A percentile compares a stretch with the other conserved stretches of the same genome.
Evolutionary conservation across 441 rosid species (phyloP).

Genomic region (Populus trichocarpa): DNA sequence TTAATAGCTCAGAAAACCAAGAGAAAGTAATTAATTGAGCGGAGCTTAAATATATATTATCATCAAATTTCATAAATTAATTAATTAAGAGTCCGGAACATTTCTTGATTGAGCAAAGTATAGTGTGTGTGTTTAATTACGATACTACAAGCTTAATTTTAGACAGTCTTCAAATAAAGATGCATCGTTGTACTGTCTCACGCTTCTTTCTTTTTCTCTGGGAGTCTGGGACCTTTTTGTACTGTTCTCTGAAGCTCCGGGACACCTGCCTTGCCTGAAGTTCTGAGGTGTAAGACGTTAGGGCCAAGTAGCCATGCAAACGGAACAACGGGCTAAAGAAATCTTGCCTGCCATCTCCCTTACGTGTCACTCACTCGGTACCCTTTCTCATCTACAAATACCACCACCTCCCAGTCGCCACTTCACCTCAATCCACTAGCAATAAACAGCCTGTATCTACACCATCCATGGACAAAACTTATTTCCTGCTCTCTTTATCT

Average conservation of each 20-base stretch:
- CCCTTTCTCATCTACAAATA: constrained; percentile 29
- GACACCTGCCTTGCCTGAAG: constrained; percentile 29
- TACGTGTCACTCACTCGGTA: too few species aligned
- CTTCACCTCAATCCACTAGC: constrained; percentile 16
- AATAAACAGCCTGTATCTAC: not conserved
- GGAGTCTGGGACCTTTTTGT: not conserved
- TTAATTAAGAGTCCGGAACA: too few species aligned
- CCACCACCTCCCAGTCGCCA: not conserved
- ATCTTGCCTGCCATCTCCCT: not conserved
- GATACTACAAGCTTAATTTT: too few species aligned
- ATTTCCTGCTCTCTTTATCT: not conserved
- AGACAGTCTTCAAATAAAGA: too few species aligned
- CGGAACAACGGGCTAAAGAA: constrained; percentile 32
- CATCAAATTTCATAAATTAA: too few species aligned
- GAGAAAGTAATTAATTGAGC: too few species aligned
- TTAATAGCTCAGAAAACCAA: too few species aligned
- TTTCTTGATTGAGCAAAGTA: too few species aligned
- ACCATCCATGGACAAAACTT: constrained; percentile 29
- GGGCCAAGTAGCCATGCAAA: constrained; percentile 32
- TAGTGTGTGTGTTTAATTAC: too few species aligned
- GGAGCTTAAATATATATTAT: too few species aligned
- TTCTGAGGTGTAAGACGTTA: constrained; percentile 41
- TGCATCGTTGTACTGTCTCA: too few species aligned
- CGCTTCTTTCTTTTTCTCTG: too few species aligned
- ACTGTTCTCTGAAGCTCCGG: not conserved